A percentile compares a stretch with the other conserved stretches of the same genome.
Conservation (phyloP, 1,284 basidiomycete genomes). For the Tausonia pullulans region DNA sequence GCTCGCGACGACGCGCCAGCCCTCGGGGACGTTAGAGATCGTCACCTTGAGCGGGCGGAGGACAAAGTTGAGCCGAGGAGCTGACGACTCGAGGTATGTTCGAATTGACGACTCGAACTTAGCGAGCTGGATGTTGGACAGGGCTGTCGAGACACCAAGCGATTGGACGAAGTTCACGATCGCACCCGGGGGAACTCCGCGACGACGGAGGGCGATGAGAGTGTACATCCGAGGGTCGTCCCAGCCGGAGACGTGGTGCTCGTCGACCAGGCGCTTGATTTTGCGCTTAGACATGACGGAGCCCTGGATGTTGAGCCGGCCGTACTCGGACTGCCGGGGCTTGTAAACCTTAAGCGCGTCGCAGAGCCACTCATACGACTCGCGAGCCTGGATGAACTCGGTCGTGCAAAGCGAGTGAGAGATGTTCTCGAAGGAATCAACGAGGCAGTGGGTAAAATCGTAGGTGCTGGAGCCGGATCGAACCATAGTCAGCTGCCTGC, state of each 20-base stretch:
- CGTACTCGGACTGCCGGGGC: conserved; percentile 96
- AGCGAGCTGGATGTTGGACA: conserved; percentile 71
- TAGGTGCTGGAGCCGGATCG: conserved; percentile 48
- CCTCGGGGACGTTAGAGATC: conserved; percentile 81
- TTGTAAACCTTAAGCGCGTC: conserved; percentile 95
- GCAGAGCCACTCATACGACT: conserved; percentile 98
- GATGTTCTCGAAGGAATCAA: conserved; percentile 98
- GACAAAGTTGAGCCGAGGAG: conserved; percentile 86
- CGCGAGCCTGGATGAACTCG: conserved; percentile 92
- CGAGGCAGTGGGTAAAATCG: conserved; percentile 97
- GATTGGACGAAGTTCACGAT: conserved; percentile 85
- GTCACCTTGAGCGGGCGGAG: conserved; percentile 81
- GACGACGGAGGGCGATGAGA: conserved; percentile 82
- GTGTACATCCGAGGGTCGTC: conserved; percentile 98
- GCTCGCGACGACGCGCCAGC: conserved; percentile 70
- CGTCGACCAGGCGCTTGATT: conserved; percentile 77
- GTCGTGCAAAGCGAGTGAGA: conserved; percentile 96
- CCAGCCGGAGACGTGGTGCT: conserved; percentile 80
- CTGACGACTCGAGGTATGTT: conserved; percentile 78
- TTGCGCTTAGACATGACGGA: conserved; percentile 98
- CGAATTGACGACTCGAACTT: conserved; percentile 87
- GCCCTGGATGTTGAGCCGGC: conserved; percentile 83
- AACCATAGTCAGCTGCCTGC: no score
- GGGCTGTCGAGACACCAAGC: conserved; percentile 80
- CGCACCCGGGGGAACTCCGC: conserved; percentile 91